A percentile compares a stretch with the other conserved stretches of the same genome.
phyloP scores from a whole-genome alignment of 2,329 filamentous ascomycete species.

The Paraphaeosphaeria sporulosa region DNA sequence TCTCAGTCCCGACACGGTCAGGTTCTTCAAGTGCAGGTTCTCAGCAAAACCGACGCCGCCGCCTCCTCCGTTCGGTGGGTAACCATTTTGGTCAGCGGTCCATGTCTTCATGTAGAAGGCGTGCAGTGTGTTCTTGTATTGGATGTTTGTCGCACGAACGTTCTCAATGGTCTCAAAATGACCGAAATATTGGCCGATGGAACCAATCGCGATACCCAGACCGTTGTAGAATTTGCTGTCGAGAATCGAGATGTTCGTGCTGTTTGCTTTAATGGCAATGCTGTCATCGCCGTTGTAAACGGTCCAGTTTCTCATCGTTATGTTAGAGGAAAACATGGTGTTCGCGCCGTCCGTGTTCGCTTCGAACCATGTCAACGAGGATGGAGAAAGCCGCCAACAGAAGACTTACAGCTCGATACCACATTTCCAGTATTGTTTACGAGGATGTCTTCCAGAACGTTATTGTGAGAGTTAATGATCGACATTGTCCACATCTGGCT shows the following conservation, averaged over 20 bases:
- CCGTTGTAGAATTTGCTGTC: conserved; percentile 56
- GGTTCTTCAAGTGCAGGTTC: conserved; percentile 49
- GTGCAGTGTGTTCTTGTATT: conserved; percentile 56
- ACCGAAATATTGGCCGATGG: conserved; percentile 63
- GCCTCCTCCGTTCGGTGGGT: conserved; percentile 66
- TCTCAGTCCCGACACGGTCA: conserved; percentile 33
- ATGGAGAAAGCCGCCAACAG: background rate
- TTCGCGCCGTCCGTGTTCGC: conserved; percentile 60
- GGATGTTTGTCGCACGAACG: conserved; percentile 58
- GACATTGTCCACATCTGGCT: conserved; percentile 69
- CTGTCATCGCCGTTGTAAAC: conserved; percentile 37
- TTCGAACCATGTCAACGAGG: background rate
- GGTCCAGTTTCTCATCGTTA: conserved; percentile 45
- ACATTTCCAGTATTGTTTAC: conserved; percentile 56
- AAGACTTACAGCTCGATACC: conserved; percentile 24
- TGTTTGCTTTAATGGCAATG: conserved; percentile 64
- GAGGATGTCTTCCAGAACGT: conserved; percentile 60
- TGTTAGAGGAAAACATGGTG: conserved; percentile 61
- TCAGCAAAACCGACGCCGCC: conserved; percentile 59
- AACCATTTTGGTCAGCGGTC: conserved; percentile 60
- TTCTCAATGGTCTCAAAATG: conserved; percentile 60
- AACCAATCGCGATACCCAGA: conserved; percentile 63
- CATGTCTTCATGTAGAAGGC: conserved; percentile 67
- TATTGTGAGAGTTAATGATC: conserved; percentile 57
- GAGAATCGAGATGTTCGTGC: conserved; percentile 61